Base-by-base conservation (phyloP, 2,329 filamentous ascomycete species). In the Talaromyces marneffei region DNA sequence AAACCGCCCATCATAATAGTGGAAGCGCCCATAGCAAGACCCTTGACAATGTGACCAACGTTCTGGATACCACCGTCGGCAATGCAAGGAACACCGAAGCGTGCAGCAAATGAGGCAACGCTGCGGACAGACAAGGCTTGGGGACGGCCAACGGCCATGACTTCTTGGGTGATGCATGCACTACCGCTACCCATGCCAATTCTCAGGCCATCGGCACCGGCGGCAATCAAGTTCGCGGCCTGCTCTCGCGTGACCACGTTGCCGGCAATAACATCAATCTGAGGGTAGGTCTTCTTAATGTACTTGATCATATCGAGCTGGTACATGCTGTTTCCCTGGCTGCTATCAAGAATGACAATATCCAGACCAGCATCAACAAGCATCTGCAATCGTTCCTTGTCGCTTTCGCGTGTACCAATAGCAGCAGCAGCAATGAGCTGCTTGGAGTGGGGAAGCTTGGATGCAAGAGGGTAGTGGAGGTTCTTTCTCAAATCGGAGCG, bases 1-100 rank as follows among this genome's bases (percentile, higher is more conserved):
- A 99, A 87, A 80, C 94, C 95, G 71, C 94, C 94, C 94, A 99
- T 99, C 94, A 99, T 99, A 75, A 99, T 89, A 39, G 92, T 95
- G 50, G 90, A 91, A 62, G 94, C 94, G 68, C 94, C 94, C 66
- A 99, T 87, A 52, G 94, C 88, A 67, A 99, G 87, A 74, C 92
- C 93, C 85, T 99, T 99, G 78, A 99, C 94, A 67, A 99, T 97
- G 82, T 99, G 95, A 60, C 94, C 94, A 67, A 99, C 90, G 73
- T 99, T 99, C 79, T 99, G 94, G 69, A 99, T 90, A 79, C 94
- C 94, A 70, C 94, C 94, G 71, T 99, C 94, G 63, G 94, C 94
- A 73, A 99, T 97, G 79, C 93, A 97, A 62, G 94, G 94, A 68
- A 99, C 92, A 65, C 95, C 94, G 71, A 99, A 99, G 68, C 87